A percentile compares a stretch with the other conserved stretches of the same genome.
phyloP scores from a whole-genome alignment of 257 asterid genomes.

The Catharanthus roseus region DNA sequence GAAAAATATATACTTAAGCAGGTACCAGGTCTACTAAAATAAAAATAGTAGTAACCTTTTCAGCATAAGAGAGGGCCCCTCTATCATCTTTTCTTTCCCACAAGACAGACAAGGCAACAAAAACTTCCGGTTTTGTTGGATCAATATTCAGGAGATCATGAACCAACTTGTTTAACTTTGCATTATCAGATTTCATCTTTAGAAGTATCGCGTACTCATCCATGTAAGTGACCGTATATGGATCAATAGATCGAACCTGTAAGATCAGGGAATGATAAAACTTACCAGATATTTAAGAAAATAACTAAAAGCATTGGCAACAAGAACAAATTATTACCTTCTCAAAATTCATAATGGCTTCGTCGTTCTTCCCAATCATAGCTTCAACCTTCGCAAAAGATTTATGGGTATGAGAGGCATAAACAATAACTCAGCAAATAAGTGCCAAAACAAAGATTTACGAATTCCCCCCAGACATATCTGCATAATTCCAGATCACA shows the following conservation, averaged over 20 bases:
- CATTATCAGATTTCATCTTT: slow-evolving; percentile 66
- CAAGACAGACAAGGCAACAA: slow-evolving; percentile 84
- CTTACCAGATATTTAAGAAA: background rate
- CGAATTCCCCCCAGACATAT: background rate
- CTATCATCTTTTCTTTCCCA: slow-evolving; percentile 95
- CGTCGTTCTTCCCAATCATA: slow-evolving; percentile 77
- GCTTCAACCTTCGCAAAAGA: slow-evolving; percentile 66
- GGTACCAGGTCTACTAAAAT: slow-evolving; percentile 10
- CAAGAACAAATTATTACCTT: slow-evolving; percentile 41
- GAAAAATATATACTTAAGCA: background rate
- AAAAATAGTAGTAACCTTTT: slow-evolving; percentile 56
- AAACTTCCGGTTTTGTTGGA: slow-evolving; percentile 88
- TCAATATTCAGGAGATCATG: slow-evolving; percentile 79
- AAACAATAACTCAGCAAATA: background rate
- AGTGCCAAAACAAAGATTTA: background rate
- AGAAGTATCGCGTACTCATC: slow-evolving; percentile 99
- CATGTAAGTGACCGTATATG: slow-evolving; percentile 77
- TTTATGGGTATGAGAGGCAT: background rate
- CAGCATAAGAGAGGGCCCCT: slow-evolving; percentile 79
- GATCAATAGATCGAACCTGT: slow-evolving; percentile 87
- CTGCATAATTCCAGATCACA: background rate
- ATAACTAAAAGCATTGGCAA: slow-evolving; percentile 10
- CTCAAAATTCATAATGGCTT: slow-evolving; percentile 86
- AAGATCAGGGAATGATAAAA: slow-evolving; percentile 17
- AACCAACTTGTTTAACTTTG: slow-evolving; percentile 76